Evolutionary conservation across 176 grass and related monocot species (phyloP), one percentile per base, ranked within the genome.

Genomic region (Poa annua): DNA sequence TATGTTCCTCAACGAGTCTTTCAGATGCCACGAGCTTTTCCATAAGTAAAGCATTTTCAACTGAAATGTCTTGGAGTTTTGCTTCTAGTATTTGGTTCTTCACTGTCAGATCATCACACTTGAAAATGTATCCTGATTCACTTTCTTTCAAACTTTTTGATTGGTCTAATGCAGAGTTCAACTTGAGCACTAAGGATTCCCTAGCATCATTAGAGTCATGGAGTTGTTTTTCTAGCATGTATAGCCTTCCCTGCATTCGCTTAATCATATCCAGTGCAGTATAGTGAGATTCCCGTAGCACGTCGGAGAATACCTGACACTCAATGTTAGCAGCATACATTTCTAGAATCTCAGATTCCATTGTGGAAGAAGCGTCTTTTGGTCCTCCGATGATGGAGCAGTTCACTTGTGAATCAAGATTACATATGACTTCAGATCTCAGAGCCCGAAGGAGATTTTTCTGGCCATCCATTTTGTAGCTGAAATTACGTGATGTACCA

Each of bases 11-110:
- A 78, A 84, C 42, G 73, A 90, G 32, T 71, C 57, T 90, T 87
- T 88, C 89, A 70, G 61, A 90, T 38, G 88, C 75, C 9, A 22
- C 55, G 59, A 90, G 68, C 49, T 86, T 94, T 88, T 88, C 79
- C 80, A 74, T 63, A 66, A 88, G 75, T 66, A 77, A 75, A 78
- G 82, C 48, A 80, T 83, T 92, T 86, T 92, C 85, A 88, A 63
- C 82, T 75, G 87, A 84, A 63, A 93, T 63, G 84, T 90, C 92
- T 68, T 95, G 77, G n/a, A 95, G 55, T 75, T 99, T 93, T 76
- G 91, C 96, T 90, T 93, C 89, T 82, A 93, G 75, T 90, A 92
- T 92, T 90, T 88, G 85, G 68, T 86, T 91, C 78, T 91, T 94
- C 80, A 90, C 78, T 64, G 77, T 80, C 50, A 93, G 62, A 89